A percentile compares a stretch with the other conserved stretches of the same genome.
Evolutionary conservation across 2,329 filamentous ascomycete genomes (phyloP).

Genomic region (Tolypocladium ophioglossoides): DNA sequence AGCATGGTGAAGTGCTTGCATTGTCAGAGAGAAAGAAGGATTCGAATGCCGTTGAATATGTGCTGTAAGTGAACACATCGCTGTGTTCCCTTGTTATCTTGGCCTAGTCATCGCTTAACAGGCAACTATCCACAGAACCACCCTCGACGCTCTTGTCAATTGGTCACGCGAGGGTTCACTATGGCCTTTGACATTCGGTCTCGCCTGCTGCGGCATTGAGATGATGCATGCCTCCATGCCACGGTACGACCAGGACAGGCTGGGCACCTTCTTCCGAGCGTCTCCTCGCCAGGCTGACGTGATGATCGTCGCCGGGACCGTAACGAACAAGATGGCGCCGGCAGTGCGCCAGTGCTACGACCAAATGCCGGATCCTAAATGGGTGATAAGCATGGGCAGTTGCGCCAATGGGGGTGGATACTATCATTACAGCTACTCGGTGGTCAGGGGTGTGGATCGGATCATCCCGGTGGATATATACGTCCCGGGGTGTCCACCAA

Average conservation of each 20-base stretch:
- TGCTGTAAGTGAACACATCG: neutral
- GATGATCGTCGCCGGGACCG: slow-evolving; percentile 86
- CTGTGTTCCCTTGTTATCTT: neutral
- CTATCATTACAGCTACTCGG: slow-evolving; percentile 77
- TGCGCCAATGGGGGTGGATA: slow-evolving; percentile 79
- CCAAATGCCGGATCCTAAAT: slow-evolving; percentile 86
- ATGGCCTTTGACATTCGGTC: slow-evolving; percentile 81
- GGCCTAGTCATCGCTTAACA: neutral
- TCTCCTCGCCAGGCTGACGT: slow-evolving; percentile 82
- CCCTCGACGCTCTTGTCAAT: slow-evolving; percentile 68
- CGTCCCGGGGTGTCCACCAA: slow-evolving; percentile 62
- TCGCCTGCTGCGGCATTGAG: slow-evolving; percentile 81
- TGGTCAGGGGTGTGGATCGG: slow-evolving; percentile 63
- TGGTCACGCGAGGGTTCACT: slow-evolving; percentile 77
- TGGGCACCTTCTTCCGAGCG: slow-evolving; percentile 83
- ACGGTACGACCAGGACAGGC: slow-evolving; percentile 77
- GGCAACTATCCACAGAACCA: slow-evolving; percentile 41
- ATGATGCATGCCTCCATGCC: slow-evolving; percentile 89
- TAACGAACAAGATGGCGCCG: slow-evolving; percentile 94
- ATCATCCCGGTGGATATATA: slow-evolving; percentile 74
- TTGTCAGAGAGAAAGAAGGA: neutral
- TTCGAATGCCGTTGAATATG: neutral
- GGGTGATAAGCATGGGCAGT: slow-evolving; percentile 75
- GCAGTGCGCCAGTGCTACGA: slow-evolving; percentile 85
- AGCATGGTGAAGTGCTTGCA: neutral